Evolutionary conservation across 2,329 filamentous ascomycete species (phyloP), one percentile per base, ranked within the genome.

Genomic region (Xylaria sp.): DNA sequence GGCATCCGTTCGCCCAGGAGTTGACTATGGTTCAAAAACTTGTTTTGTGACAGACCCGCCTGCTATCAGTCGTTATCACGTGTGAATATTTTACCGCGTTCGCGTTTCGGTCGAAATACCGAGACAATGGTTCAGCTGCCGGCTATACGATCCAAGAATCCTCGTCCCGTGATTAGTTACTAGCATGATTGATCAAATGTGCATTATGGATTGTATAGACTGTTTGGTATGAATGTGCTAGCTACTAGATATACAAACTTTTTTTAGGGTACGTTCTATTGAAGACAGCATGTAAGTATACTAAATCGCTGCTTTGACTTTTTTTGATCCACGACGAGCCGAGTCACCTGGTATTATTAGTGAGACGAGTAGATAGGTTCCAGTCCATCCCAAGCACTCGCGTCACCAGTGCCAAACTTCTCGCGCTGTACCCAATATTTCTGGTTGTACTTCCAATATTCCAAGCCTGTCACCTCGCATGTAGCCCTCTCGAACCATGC

Each of bases 381-480:
- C 78, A 94, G 76, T 28, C 88, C 86, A 70, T 88, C 87, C 94
- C 94, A 93, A 62, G 83, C 84, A 75, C 83, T 77, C 34, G 76
- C 64, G 69, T 87, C 84, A 60, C 91, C 88, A 63, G 85, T 80
- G 23, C 89, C 90, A 46, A 90, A 91, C 78, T 83, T 85, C 59
- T 91, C 86, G 69, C 93, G 85, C 75, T 89, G 83, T 74, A 88
- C 85, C 96, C 96, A 99, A 80, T 99, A 99, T 79, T 92, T 87
- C 45, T 91, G 92, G 75, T 90, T 97, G 76, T 95, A 97, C 73
- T 90, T 85, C 96, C 96, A 99, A 81, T 91, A 97, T 72, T 91
- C 86, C 80, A 97, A 93, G 0, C 96, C 94, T 3, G 95, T 97
- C 20, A 92, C 83, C 45, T 92, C 87, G 80, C 93, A 94, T 72